Percentiles rank a stretch among this genome's conserved stretches.
Conservation (phyloP, 2,329 filamentous ascomycete genomes). For the Colletotrichum magnum region DNA sequence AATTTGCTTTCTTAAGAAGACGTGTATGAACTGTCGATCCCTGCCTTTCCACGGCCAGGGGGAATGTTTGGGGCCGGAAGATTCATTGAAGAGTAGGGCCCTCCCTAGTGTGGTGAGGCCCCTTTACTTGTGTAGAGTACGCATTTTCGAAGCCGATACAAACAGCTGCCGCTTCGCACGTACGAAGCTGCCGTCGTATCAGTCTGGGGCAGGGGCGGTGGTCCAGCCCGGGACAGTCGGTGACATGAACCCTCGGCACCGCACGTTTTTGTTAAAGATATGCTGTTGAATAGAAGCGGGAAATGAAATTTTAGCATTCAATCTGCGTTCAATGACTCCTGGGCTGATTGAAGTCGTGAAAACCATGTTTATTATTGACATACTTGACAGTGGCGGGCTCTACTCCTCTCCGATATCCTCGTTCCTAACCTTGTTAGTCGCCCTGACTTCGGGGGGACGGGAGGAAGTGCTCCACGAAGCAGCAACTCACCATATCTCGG, state of each 20-base stretch:
- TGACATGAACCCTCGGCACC: not conserved
- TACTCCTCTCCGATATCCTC: constrained; percentile 40
- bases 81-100: not conserved
- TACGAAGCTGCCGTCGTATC: constrained; percentile 3
- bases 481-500: constrained; percentile 75
- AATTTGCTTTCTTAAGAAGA: constrained; percentile 75
- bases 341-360: not conserved
- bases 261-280: constrained; percentile 26
- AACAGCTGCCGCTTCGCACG: not conserved
- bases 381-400: not conserved
- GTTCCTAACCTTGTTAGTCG: constrained; percentile 19
- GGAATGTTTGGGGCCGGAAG: too few species aligned
- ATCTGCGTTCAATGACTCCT: not conserved
- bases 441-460: not conserved
- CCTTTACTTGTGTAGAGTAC: constrained; percentile 20
- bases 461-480: not conserved
- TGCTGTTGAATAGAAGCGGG: constrained; percentile 38
- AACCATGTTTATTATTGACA: not conserved
- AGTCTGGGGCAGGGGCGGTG: not conserved
- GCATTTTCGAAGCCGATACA: not conserved
- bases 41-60: too few species aligned
- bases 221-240: too few species aligned
- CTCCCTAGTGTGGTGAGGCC: not conserved
- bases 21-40: too few species aligned
- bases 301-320: constrained; percentile 7